Evolutionary conservation across 2,329 filamentous ascomycete species (phyloP).

Genomic region (Akanthomyces uredinophilus): DNA sequence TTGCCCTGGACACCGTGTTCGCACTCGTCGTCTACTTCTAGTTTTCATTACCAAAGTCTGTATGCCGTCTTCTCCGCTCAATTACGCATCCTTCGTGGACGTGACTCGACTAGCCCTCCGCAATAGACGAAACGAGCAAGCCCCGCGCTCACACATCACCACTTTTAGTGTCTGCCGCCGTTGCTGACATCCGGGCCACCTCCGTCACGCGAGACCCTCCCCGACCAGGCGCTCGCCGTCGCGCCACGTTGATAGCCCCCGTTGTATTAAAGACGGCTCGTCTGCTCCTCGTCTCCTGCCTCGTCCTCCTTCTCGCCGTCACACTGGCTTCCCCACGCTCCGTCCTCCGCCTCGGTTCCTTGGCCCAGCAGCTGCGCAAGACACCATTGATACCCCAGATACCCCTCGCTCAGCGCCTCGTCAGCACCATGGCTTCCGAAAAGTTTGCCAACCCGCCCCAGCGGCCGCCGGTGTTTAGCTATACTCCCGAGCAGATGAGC

Average conservation of each 20-base stretch:
- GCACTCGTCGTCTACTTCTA: background rate
- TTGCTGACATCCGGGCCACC: background rate
- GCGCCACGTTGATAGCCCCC: slow-evolving; percentile 16
- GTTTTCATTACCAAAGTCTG: slow-evolving; percentile 12
- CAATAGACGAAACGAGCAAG: background rate
- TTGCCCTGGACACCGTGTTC: background rate
- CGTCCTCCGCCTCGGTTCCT: slow-evolving; percentile 51
- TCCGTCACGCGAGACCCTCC: background rate
- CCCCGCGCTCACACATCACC: background rate
- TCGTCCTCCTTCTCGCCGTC: slow-evolving; percentile 55
- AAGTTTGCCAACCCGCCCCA: slow-evolving; percentile 72
- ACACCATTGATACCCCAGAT: slow-evolving; percentile 25
- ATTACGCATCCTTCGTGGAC: background rate
- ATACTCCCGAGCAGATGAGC: slow-evolving; percentile 64
- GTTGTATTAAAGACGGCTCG: slow-evolving; percentile 23
- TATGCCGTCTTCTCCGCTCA: background rate
- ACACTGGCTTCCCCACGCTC: slow-evolving; percentile 64
- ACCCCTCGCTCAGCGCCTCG: slow-evolving; percentile 27
- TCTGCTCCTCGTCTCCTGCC: slow-evolving; percentile 42
- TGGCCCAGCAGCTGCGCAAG: slow-evolving; percentile 52
- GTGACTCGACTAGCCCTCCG: background rate
- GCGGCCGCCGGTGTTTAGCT: slow-evolving; percentile 70
- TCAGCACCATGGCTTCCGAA: slow-evolving; percentile 58
- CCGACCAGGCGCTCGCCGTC: background rate
- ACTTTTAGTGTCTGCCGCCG: background rate